Evolutionary conservation across 169 alveolate species (phyloP).

Genomic region (Fabrea salina): DNA sequence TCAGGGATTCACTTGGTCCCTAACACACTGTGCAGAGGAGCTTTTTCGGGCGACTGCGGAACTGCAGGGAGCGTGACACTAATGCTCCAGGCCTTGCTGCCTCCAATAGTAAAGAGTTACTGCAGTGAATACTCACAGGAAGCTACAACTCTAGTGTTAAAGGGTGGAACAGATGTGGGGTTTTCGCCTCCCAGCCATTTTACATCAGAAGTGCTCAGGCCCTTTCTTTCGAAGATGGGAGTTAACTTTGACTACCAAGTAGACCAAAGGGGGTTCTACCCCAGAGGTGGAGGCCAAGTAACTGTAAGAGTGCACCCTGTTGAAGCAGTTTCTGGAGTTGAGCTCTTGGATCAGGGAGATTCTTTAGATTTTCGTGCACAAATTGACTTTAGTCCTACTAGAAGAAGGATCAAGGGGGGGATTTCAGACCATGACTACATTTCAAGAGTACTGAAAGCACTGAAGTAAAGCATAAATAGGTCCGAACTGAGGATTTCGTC

Average conservation of each 20-base stretch:
- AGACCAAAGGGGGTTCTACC: background rate
- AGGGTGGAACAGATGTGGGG: background rate
- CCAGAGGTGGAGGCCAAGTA: conserved; percentile 4
- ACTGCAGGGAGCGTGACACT: conserved; percentile 6
- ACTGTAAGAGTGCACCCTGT: background rate
- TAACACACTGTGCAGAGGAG: background rate
- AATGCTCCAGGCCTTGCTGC: conserved; percentile 12
- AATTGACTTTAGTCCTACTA: background rate
- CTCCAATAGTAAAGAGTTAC: background rate
- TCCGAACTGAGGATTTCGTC: background rate
- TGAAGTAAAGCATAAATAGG: background rate
- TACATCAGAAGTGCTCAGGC: background rate
- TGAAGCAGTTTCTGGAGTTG: background rate
- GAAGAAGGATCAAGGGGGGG: background rate
- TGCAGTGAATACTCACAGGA: background rate
- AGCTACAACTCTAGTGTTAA: background rate
- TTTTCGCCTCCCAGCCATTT: background rate
- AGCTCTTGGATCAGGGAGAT: background rate
- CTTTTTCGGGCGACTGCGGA: background rate
- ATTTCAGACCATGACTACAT: background rate
- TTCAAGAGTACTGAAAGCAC: background rate
- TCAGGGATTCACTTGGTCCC: background rate
- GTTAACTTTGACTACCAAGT: background rate
- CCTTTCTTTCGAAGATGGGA: background rate
- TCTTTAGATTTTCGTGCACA: background rate